A percentile compares a stretch with the other conserved stretches of the same genome.
phyloP scores from a whole-genome alignment of 164 flowering plant species.

The Umbellularia californica region DNA sequence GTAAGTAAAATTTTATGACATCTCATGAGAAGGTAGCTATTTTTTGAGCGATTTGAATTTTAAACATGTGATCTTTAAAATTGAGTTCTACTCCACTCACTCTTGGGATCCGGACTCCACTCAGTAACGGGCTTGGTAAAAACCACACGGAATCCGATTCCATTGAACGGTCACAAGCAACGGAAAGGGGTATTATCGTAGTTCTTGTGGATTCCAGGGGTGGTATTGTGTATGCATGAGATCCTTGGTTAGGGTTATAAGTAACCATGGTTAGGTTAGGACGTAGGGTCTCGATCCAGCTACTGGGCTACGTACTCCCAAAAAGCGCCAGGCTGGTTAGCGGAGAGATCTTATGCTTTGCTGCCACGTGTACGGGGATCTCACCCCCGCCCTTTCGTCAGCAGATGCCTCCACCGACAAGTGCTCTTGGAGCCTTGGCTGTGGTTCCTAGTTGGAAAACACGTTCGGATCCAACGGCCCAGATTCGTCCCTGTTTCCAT shows the following conservation, averaged over 20 bases:
- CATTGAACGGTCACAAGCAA: background rate
- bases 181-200: constrained; percentile 10
- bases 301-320: constrained; percentile 1
- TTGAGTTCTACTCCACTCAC: too few relatives aligned
- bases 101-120: too few relatives aligned
- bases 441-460: background rate
- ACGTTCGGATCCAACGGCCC: too few relatives aligned
- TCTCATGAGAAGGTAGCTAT: too few relatives aligned
- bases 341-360: background rate
- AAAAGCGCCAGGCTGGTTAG: constrained; percentile 10
- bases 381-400: background rate
- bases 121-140: too few relatives aligned
- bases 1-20: too few relatives aligned
- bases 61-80: too few relatives aligned
- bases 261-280: constrained; percentile 2
- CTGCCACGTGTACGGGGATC: constrained; percentile 10
- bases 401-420: constrained; percentile 16
- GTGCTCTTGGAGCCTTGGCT: constrained; percentile 2
- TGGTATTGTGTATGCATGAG: background rate
- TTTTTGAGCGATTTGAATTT: too few relatives aligned
- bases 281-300: background rate
- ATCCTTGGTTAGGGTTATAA: background rate
- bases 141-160: background rate
- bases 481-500: too few relatives aligned
- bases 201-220: background rate